Conservation (phyloP, 495 filamentous ascomycete species). For the Neurospora sp. region DNA sequence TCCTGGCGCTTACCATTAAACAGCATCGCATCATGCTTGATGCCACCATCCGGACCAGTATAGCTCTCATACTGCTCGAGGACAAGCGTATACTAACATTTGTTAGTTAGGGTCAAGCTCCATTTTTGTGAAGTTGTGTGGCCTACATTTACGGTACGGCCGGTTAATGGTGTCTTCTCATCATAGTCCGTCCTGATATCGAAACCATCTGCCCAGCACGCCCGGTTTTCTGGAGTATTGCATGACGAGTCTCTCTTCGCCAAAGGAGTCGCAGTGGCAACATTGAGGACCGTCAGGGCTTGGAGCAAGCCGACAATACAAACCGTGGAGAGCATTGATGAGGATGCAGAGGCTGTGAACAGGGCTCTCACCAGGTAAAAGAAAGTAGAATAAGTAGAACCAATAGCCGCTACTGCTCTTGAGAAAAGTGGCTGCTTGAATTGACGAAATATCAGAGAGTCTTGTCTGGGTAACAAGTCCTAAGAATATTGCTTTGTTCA, state of each 20-base stretch:
- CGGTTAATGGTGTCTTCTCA: not conserved
- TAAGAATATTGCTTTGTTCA: not conserved
- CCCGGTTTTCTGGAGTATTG: not conserved
- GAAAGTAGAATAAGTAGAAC: not conserved
- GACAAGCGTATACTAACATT: not conserved
- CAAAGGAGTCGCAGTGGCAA: not conserved
- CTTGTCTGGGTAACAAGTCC: not conserved
- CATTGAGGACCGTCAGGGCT: not conserved
- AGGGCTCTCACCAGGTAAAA: not conserved
- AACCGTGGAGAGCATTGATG: not conserved
- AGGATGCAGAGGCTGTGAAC: not conserved
- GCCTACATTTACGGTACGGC: not conserved
- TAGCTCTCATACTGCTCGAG: not conserved
- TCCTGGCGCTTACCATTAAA: not conserved
- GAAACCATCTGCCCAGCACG: not conserved
- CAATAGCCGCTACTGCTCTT: not conserved
- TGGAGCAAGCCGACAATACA: not conserved
- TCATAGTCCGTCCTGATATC: not conserved
- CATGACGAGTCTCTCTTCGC: not conserved
- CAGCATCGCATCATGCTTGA: constrained; percentile 2
- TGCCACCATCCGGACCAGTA: not conserved
- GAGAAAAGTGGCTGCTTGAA: not conserved
- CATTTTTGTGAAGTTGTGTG: not conserved
- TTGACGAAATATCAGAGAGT: not conserved
- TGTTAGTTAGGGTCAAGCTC: not conserved